A percentile compares a stretch with the other conserved stretches of the same genome.
phyloP scores from a whole-genome alignment of 139 green algal species.

The Prasinococcaceae sp. region DNA sequence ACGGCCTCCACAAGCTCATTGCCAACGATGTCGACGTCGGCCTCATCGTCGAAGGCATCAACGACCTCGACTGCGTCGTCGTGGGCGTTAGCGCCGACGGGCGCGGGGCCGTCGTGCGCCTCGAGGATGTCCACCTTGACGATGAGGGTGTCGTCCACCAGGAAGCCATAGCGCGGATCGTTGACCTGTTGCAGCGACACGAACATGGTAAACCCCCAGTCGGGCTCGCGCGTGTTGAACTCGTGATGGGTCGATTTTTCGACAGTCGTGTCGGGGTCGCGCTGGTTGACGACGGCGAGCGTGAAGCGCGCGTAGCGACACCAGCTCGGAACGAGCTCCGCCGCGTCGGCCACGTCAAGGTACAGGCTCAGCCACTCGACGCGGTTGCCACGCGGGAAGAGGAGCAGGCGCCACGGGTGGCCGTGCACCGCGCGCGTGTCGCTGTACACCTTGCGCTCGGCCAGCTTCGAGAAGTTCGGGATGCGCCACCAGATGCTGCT shows the following conservation, averaged over 20 bases:
- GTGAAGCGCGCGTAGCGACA: constrained; percentile 56
- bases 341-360: constrained; percentile 25
- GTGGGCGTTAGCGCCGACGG: no score
- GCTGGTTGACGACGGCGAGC: constrained; percentile 57
- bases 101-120: no score
- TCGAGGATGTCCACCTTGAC: no score
- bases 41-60: no score
- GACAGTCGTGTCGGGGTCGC: constrained; percentile 26
- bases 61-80: no score
- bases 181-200: constrained; percentile 43
- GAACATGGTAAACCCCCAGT: constrained; percentile 86
- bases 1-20: no score
- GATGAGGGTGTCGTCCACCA: constrained; percentile 43
- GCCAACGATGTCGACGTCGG: no score
- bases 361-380: constrained; percentile 29
- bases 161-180: constrained; percentile 36
- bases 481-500: constrained; percentile 18
- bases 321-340: constrained; percentile 28
- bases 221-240: constrained; percentile 44
- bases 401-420: constrained; percentile 25
- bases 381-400: constrained; percentile 33
- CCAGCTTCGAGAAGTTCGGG: constrained; percentile 16
- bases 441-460: constrained; percentile 14
- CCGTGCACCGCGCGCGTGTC: constrained; percentile 18
- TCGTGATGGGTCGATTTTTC: constrained; percentile 59